Conservation (phyloP, 2,329 filamentous ascomycete species). For the Pyricularia pennisetigena region DNA sequence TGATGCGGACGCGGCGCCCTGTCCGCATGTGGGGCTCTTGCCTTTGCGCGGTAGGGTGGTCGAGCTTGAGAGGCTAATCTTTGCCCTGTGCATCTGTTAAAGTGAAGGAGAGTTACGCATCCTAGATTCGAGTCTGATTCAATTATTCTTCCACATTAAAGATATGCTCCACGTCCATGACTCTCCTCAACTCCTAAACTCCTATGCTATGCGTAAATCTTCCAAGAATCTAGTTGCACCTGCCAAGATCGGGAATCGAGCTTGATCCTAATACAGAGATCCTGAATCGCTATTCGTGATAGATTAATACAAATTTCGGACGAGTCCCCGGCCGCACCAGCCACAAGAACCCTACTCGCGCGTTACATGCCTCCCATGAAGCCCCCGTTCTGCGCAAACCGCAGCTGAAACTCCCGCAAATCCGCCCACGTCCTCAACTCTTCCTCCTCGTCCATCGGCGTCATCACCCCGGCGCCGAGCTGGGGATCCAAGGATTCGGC, state of each 20-base stretch:
- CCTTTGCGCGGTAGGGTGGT: neutral
- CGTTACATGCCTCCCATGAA: constrained; percentile 8
- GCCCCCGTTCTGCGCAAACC: constrained; percentile 24
- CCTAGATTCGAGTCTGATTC: neutral
- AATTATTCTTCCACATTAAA: neutral
- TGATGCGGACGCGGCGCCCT: neutral
- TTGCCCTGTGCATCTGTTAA: neutral
- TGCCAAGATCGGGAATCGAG: neutral
- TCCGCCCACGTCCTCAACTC: constrained; percentile 72
- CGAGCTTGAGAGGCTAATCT: neutral
- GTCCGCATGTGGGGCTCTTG: neutral
- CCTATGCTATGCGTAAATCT: neutral
- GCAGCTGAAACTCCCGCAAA: constrained; percentile 66
- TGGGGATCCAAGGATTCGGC: constrained; percentile 20
- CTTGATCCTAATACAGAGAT: neutral
- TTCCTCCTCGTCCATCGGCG: constrained; percentile 57
- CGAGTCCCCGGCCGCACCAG: neutral
- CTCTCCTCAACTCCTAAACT: neutral
- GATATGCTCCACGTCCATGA: neutral
- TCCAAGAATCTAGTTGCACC: neutral
- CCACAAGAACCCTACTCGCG: neutral
- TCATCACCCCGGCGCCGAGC: constrained; percentile 26
- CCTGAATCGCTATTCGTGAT: neutral
- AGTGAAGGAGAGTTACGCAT: neutral
- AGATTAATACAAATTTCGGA: neutral